Evolutionary conservation across 768 basidiomycete genomes (phyloP), one percentile per base, ranked within the genome.

Genomic region (Royoungia palumana): DNA sequence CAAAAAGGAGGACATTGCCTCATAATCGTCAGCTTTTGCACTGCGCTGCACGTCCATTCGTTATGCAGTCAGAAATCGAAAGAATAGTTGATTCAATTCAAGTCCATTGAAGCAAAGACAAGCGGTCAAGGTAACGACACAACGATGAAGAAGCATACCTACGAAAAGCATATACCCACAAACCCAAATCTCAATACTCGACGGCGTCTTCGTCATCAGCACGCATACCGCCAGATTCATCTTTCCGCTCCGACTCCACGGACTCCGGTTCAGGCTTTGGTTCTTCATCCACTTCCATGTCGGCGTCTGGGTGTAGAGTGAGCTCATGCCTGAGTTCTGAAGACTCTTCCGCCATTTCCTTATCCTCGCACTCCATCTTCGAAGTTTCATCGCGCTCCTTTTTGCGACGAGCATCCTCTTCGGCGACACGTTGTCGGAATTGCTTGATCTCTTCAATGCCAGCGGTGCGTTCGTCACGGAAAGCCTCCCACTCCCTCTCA

Each of bases 201-300:
- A 89, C 85, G 11, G 85, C 87, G 62, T 89, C 87, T 54, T 89
- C 87, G 54, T 86, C 87, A 49, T 88, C 85, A 41, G 80, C 82
- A 55, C 77, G 80, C 70, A 79, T 76, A 8, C 75, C 63, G 32
- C 74, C 65, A 24, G 74, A 57, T 47, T 81, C 79, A 42, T 81
- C 80, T 59, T 81, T 80, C 60, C 75, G 75, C 51, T 78, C 76
- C 38, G 63, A 56, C 53, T 74, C 75, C 40, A 58, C 49, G 30
- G 61, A 59, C 46, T 76, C 72, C 35, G 52, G 46, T 59, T 55
- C 69, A 49, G 36, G 64, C 61, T 55, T 74, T 59, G 50, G 70
- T 39, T 56, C 57, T 27, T 70, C 68, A 46, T 72, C 68, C 42
- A 70, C 62, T 48, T 72, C 67, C 67, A 68, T 65, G 37, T 66